phyloP scores from a whole-genome alignment of 768 basidiomycete species.

The Paxillus rubicundulus region DNA sequence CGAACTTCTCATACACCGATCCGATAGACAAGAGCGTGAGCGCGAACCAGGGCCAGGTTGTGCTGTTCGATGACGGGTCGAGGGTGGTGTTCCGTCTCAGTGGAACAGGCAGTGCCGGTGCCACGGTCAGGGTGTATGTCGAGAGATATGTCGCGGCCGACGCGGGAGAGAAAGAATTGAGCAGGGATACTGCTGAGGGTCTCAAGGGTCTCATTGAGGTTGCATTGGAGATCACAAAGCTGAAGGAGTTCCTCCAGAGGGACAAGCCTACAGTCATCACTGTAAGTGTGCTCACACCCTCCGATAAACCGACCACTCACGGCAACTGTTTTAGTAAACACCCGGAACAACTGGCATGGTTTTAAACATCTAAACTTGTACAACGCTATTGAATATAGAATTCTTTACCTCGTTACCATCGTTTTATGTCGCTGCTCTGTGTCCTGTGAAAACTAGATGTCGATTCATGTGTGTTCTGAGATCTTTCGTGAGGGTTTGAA shows the following conservation, averaged over 20 bases:
- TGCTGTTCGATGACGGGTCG: slow-evolving; percentile 88
- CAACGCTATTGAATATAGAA: slow-evolving; percentile 16
- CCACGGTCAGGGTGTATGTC: slow-evolving; percentile 94
- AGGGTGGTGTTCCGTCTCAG: slow-evolving; percentile 94
- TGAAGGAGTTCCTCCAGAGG: slow-evolving; percentile 82
- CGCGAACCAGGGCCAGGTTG: slow-evolving; percentile 93
- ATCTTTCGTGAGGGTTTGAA: too few relatives aligned
- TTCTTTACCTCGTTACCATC: background rate
- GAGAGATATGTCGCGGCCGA: slow-evolving; percentile 83
- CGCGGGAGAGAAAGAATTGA: slow-evolving; percentile 66
- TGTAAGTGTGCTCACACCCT: slow-evolving; percentile 40
- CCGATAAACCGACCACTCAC: background rate
- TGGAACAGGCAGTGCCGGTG: slow-evolving; percentile 94
- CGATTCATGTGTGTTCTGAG: too few relatives aligned
- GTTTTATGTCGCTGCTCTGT: too few relatives aligned
- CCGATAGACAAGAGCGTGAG: slow-evolving; percentile 95
- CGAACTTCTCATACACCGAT: slow-evolving; percentile 95
- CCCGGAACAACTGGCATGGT: background rate
- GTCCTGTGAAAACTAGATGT: too few relatives aligned
- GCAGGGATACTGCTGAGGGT: slow-evolving; percentile 80
- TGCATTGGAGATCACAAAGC: slow-evolving; percentile 78
- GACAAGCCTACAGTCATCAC: slow-evolving; percentile 98
- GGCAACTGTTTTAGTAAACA: slow-evolving; percentile 11
- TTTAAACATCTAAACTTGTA: slow-evolving; percentile 15
- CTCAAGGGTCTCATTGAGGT: slow-evolving; percentile 95